Percentiles rank a stretch among this genome's conserved stretches.
These are phyloP conservation scores for Linnemannia schmuckeri DNA, from an alignment of 192 early-diverging fungal species.

Conservation along the genomic window DNA sequence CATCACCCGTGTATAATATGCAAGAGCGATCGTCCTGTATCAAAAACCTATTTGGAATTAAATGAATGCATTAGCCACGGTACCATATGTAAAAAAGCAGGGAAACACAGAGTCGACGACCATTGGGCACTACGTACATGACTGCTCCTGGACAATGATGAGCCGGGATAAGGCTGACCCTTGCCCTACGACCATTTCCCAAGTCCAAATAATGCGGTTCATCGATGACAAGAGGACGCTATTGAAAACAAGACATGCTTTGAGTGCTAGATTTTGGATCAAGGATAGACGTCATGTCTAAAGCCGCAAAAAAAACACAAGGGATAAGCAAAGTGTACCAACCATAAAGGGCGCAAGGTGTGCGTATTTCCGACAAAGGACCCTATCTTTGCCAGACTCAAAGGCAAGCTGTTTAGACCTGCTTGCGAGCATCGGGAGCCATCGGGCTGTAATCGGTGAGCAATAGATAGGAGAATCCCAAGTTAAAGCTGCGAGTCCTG, in stretches of 20 bases:
- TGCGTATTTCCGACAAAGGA: conserved; percentile 24
- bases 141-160: conserved; percentile 67
- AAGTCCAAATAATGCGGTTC: conserved; percentile 43
- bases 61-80: neutral
- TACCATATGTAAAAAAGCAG: neutral
- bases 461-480: conserved; percentile 62
- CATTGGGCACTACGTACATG: conserved; percentile 43
- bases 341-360: conserved; percentile 37
- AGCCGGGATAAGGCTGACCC: conserved; percentile 58
- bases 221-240: conserved; percentile 36
- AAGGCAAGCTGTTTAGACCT: conserved; percentile 25
- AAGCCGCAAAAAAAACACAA: too few species aligned
- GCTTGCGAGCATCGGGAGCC: conserved; percentile 54
- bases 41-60: conserved; percentile 18
- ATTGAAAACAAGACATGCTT: neutral
- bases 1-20: conserved; percentile 49
- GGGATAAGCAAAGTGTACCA: neutral
- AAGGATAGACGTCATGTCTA: neutral
- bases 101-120: neutral
- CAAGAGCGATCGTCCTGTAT: conserved; percentile 43
- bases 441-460: conserved; percentile 59
- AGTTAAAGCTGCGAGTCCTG: conserved; percentile 45
- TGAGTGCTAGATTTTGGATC: too few species aligned
- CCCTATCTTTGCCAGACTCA: conserved; percentile 14
- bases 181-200: conserved; percentile 43